Conservation (phyloP, 495 filamentous ascomycete genomes). For the Podospora pseudoanserina region DNA sequence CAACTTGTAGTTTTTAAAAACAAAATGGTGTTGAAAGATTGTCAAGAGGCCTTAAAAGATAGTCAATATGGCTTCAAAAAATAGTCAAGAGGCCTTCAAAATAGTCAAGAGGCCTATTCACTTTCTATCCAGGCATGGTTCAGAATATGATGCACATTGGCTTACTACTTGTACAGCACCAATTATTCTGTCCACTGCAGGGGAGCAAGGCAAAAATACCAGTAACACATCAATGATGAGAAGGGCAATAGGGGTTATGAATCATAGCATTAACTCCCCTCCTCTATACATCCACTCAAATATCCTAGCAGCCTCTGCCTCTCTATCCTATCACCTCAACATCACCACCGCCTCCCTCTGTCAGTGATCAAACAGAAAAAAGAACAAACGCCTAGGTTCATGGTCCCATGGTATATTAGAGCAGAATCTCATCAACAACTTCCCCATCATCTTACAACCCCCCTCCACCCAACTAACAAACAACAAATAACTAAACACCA, state of each 20-base stretch:
- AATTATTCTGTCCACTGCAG: too few species aligned
- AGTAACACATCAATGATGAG: too few species aligned
- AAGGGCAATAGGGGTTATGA: not conserved
- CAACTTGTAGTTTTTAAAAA: too few species aligned
- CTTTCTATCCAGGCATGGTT: too few species aligned
- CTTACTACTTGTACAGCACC: too few species aligned
- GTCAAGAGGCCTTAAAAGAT: too few species aligned
- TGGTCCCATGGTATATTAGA: not conserved
- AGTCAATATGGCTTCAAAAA: too few species aligned
- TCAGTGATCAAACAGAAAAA: not conserved
- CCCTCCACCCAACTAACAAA: not conserved
- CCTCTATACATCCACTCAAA: not conserved
- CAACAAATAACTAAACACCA: not conserved
- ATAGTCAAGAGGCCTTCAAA: too few species aligned
- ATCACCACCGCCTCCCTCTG: not conserved
- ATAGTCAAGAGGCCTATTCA: too few species aligned
- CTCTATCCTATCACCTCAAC: not conserved
- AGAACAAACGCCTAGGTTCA: not conserved
- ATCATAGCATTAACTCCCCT: not conserved
- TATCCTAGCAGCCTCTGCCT: not conserved
- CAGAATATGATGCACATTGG: too few species aligned
- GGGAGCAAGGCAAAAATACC: too few species aligned
- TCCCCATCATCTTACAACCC: not conserved
- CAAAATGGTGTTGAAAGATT: too few species aligned
- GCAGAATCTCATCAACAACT: slow-evolving; percentile 4